Evolutionary conservation across 139 green algal genomes (phyloP), one percentile per base, ranked within the genome.

Genomic region (Prasinococcaceae sp.): DNA sequence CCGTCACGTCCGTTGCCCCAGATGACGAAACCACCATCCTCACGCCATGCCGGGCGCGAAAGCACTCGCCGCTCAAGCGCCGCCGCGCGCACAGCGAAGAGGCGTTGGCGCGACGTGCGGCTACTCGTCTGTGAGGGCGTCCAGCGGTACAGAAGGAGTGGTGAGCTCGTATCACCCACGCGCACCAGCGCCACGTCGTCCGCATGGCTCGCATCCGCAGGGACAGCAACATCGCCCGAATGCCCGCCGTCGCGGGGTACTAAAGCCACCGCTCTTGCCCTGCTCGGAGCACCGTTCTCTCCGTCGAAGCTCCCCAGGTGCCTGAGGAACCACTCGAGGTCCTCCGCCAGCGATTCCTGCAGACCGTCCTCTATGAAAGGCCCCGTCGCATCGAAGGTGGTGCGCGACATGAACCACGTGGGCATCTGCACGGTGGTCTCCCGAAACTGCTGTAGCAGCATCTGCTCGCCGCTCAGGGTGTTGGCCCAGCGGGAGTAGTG

Each of bases 401-500:
- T 14, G 10, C 50, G 35, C 22, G 33, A 26, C 50, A 58, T 48
- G 19, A 12, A 33, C 50, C 50, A 58, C 33, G 50, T 58, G 24
- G 50, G 50, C 20, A 58, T 35, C 26, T 44, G 35, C 16, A 58
- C 50, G 1, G 50, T 58, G 36, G 14, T 28, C 35, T 58, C 50
- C 1, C 50, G 35, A 30, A 58, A 58, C 22, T 47, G 50, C 4
- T 58, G 35, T n/a, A 47, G 19, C 8, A 27, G 19, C 22, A 58
- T 2, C 41, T 30, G 23, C 37, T 58, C 30, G n/a, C 22, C 12
- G 8, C 20, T 35, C 10, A 58, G 25, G 12, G 23, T 35, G 19
- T 58, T 58, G 5, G 50, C 50, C 50, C 50, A 58, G 9, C 14
- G 12, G 33, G 39, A 30, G 20, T 58, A 58, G 23, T 58, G 50